A percentile compares a stretch with the other conserved stretches of the same genome.
phyloP scores from a whole-genome alignment of 345 rosid species.

The Adansonia digitata region DNA sequence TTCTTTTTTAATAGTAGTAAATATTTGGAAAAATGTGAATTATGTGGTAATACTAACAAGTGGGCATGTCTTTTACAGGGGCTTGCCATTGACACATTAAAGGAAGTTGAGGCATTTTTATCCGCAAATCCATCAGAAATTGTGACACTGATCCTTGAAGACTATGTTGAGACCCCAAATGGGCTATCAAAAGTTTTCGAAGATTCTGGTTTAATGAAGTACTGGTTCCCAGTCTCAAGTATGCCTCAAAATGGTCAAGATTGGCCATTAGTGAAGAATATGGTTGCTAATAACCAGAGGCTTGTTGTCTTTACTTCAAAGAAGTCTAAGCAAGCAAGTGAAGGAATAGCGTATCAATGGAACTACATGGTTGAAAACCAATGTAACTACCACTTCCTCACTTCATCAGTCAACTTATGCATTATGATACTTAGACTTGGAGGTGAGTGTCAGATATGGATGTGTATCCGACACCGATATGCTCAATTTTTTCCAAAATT shows the following conservation, averaged over 20 bases:
- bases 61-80: too few species aligned
- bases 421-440: too few species aligned
- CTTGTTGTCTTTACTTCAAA: constrained; percentile 57
- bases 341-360: constrained; percentile 79
- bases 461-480: too few species aligned
- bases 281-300: constrained; percentile 53
- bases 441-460: too few species aligned
- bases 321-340: constrained; percentile 43
- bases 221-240: constrained; percentile 50
- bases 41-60: too few species aligned
- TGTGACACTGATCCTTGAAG: constrained; percentile 63
- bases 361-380: constrained; percentile 74
- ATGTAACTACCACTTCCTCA: constrained; percentile 27
- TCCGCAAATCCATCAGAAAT: constrained; percentile 51
- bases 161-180: constrained; percentile 46
- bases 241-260: constrained; percentile 60
- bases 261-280: constrained; percentile 67
- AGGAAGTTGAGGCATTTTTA: constrained; percentile 58
- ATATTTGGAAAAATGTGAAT: too few species aligned
- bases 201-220: constrained; percentile 58
- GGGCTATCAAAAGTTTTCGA: constrained; percentile 51
- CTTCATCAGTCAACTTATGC: too few species aligned
- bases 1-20: too few species aligned
- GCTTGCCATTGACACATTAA: constrained; percentile 50
- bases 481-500: too few species aligned